Base-by-base conservation (phyloP, 164 flowering plant species). In the Echeveria elegans region DNA sequence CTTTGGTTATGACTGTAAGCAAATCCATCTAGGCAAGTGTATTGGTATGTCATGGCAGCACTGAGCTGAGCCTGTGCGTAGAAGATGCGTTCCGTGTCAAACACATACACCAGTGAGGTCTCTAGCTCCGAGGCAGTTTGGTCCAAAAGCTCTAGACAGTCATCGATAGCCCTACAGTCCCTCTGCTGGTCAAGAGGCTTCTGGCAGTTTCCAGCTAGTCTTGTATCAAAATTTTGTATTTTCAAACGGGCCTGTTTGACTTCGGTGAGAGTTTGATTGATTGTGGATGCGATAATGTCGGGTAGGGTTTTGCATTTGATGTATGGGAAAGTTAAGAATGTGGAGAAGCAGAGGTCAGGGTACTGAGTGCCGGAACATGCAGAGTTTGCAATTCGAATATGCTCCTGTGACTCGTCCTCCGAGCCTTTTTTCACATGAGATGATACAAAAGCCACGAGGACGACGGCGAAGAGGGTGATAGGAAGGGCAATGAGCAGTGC, bases 21-120 rank as follows among this genome's bases (percentile, higher is more conserved):
- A 56, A 93, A 82, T 18, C 97, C 98, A 29, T 94, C 98, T 18
- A 94, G 88, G 71, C 97, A 94, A 1, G 97, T 91, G 81, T 76
- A 72, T 70, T 83, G 91, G 68, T 93, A 88, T 24, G 98, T 93
- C 80, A 89, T 89, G 16, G 91, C 90, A 1, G 77, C 98, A 66
- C 98, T 93, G 21, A 93, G 58, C 11, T 85, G 61, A 0, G 96
- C 86, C 68, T 78, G 81, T 37, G 89, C 30, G 28, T 66, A 72
- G 11, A 76, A 18, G 14, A 77, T 19, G 5, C 83, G 66, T 10
- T 66, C 72, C 8, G 37, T 68, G 15, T 68, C n/a, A 30, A 78
- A 67, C 36, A 88, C 79, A 37, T 84, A 85, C 6, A 77, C 60
- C 43, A 86, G 16, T 65, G 80, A 71, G 9, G 64, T 4, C 1